Evolutionary conservation across 2,329 filamentous ascomycete genomes (phyloP).

Genomic region (Ceratocystis alfenasii): DNA sequence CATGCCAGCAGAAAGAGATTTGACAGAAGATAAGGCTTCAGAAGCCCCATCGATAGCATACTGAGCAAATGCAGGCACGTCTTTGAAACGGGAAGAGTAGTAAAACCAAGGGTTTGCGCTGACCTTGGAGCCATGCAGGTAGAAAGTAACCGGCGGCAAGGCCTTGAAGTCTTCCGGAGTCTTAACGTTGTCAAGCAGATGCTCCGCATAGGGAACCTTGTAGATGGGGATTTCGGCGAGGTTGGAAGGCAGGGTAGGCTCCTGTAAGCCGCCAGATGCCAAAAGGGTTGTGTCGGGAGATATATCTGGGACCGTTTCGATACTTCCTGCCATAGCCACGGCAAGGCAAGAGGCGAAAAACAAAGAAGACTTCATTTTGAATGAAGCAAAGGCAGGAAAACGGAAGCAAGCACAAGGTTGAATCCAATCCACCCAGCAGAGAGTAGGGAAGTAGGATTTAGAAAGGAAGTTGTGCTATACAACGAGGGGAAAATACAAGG

Average conservation of each 20-base stretch:
- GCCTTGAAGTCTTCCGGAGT: background rate
- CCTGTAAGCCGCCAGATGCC: background rate
- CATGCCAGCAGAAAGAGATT: no score
- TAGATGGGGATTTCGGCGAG: background rate
- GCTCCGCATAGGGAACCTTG: background rate
- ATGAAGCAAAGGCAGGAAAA: background rate
- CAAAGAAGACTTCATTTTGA: background rate
- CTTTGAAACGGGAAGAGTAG: background rate
- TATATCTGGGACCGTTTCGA: background rate
- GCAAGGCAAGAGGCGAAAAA: background rate
- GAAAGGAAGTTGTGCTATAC: no score
- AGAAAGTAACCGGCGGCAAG: background rate
- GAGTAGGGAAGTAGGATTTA: background rate
- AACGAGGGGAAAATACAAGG: no score
- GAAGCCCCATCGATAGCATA: no score
- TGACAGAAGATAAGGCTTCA: no score
- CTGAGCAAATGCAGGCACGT: background rate
- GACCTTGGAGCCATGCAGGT: background rate
- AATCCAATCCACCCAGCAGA: background rate
- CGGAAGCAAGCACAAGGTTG: background rate
- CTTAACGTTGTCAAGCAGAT: background rate
- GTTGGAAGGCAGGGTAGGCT: background rate
- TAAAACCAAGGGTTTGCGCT: background rate
- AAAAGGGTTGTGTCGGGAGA: background rate
- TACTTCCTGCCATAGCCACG: background rate